A percentile compares a stretch with the other conserved stretches of the same genome.
These are phyloP conservation scores for Phytopythium litorale DNA, from an alignment of 352 stramenopile species.

Conservation along the genomic window DNA sequence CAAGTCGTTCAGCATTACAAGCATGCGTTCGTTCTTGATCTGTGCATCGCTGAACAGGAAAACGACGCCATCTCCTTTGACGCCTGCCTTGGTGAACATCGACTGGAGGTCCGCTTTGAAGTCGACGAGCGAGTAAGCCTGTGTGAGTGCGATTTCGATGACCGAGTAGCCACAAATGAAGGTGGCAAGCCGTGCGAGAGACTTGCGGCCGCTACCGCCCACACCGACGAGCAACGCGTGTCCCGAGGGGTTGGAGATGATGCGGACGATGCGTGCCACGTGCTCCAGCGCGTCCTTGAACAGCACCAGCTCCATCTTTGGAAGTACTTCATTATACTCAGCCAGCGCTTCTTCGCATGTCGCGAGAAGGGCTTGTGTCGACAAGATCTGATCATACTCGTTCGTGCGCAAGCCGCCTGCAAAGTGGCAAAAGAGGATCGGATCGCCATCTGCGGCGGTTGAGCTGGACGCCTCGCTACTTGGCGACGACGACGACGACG, in stretches of 20 bases:
- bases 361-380: conserved; percentile 48
- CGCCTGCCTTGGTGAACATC: conserved; percentile 86
- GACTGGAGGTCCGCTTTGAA: conserved; percentile 94
- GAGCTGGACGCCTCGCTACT: neutral
- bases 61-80: conserved; percentile 91
- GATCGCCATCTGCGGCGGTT: conserved; percentile 44
- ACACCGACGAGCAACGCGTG: conserved; percentile 94
- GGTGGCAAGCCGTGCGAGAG: conserved; percentile 83
- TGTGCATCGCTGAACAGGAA: conserved; percentile 93
- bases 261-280: conserved; percentile 92
- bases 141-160: conserved; percentile 89
- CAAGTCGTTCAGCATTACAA: conserved; percentile 94
- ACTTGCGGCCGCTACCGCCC: conserved; percentile 93
- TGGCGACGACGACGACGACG: conserved; percentile 23
- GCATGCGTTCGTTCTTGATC: conserved; percentile 95
- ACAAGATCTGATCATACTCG: conserved; percentile 92
- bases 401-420: conserved; percentile 80
- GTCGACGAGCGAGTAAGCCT: conserved; percentile 89
- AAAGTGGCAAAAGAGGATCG: conserved; percentile 94
- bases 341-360: conserved; percentile 87
- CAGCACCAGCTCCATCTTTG: conserved; percentile 94
- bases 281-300: conserved; percentile 97
- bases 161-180: conserved; percentile 91
- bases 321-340: conserved; percentile 92
- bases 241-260: conserved; percentile 91